Conservation (phyloP, 108 stramenopile species). For the Skeletonema tropicum region DNA sequence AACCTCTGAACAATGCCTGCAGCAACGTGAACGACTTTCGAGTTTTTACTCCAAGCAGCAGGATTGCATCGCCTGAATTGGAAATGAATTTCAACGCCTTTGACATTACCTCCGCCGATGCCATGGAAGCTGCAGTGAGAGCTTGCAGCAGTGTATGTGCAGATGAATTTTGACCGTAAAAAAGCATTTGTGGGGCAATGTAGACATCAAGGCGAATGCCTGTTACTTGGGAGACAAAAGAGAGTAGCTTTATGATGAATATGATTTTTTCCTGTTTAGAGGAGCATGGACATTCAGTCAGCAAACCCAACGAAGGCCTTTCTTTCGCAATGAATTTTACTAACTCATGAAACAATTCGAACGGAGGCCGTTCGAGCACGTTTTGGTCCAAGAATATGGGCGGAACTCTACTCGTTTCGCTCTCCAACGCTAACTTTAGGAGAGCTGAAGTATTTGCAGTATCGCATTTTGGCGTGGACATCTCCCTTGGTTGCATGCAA, state of each 20-base stretch:
- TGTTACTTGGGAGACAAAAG: constrained; percentile 24
- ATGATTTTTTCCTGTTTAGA: constrained; percentile 15
- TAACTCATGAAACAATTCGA: constrained; percentile 17
- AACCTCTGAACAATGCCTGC: constrained; percentile 27
- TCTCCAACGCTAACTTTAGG: neutral
- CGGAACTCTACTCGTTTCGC: neutral
- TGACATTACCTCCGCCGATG: constrained; percentile 5
- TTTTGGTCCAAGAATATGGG: constrained; percentile 18
- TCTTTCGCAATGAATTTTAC: constrained; percentile 12
- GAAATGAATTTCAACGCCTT: constrained; percentile 5
- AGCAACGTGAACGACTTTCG: constrained; percentile 7
- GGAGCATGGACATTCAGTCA: neutral
- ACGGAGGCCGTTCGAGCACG: constrained; percentile 25
- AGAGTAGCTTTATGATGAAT: constrained; percentile 19
- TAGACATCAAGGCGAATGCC: constrained; percentile 25
- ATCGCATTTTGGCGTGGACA: neutral
- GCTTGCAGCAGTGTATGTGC: constrained; percentile 26
- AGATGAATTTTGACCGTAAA: constrained; percentile 30
- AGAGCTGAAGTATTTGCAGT: neutral
- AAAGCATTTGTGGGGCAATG: constrained; percentile 25
- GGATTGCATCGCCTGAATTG: constrained; percentile 12
- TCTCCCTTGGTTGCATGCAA: no score
- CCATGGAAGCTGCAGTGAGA: constrained; percentile 1
- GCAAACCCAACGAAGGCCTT: constrained; percentile 11
- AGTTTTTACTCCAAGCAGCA: constrained; percentile 31